Conservation (phyloP, 495 filamentous ascomycete genomes). For the Penicillium salamii region DNA sequence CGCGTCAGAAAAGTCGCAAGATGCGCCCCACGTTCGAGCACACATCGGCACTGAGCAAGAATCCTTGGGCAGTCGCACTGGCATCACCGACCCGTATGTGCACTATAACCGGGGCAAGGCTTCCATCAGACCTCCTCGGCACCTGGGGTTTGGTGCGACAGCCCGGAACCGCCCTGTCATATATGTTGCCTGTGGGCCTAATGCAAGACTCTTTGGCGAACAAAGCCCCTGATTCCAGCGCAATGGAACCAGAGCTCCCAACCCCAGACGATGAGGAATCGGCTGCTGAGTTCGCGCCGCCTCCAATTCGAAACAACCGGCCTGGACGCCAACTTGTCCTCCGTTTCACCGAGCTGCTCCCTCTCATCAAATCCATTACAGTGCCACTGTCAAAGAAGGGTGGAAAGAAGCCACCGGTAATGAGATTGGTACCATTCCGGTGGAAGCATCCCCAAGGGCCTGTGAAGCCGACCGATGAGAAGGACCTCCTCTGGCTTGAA, state of each 20-base stretch:
- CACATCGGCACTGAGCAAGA: conserved; percentile 24
- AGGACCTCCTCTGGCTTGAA: conserved; percentile 53
- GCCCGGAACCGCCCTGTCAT: conserved; percentile 53
- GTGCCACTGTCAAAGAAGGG: not conserved
- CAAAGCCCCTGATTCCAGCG: not conserved
- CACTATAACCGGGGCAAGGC: conserved; percentile 44
- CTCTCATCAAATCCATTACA: conserved; percentile 21
- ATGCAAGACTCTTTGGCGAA: conserved; percentile 28
- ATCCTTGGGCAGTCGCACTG: conserved; percentile 55
- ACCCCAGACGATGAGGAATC: not conserved
- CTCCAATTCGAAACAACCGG: not conserved
- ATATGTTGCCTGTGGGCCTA: conserved; percentile 56
- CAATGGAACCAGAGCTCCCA: not conserved
- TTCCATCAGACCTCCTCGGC: conserved; percentile 65
- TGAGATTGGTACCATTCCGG: conserved; percentile 29
- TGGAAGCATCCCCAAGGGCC: conserved; percentile 37
- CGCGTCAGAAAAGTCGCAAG: conserved; percentile 24
- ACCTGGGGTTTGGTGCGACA: conserved; percentile 57
- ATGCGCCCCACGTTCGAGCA: conserved; percentile 42
- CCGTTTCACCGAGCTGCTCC: conserved; percentile 29
- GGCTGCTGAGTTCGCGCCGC: not conserved
- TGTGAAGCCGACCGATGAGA: conserved; percentile 21
- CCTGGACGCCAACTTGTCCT: conserved; percentile 19
- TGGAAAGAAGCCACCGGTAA: conserved; percentile 18
- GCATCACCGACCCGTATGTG: conserved; percentile 65